A percentile compares a stretch with the other conserved stretches of the same genome.
phyloP scores from a whole-genome alignment of 306 rosid genomes.

The Mimosa bimucronata region DNA sequence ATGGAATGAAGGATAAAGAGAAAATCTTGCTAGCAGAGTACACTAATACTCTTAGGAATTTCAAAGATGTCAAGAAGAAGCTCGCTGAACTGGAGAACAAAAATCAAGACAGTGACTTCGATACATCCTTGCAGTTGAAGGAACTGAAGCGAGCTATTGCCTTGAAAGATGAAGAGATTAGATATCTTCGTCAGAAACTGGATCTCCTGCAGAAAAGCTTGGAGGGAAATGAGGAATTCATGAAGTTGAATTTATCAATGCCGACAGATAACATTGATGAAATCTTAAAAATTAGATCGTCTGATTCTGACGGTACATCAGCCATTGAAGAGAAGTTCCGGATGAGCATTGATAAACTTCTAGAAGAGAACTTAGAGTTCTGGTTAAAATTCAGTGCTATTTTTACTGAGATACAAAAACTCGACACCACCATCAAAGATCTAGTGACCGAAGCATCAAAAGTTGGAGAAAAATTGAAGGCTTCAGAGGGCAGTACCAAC shows the following conservation, averaged over 20 bases:
- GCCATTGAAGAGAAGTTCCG: constrained; percentile 67
- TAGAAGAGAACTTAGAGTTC: constrained; percentile 82
- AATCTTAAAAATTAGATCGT: not conserved
- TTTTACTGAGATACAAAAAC: constrained; percentile 64
- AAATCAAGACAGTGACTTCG: constrained; percentile 45
- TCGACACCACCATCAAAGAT: constrained; percentile 61
- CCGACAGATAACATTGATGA: constrained; percentile 10
- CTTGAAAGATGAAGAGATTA: constrained; percentile 76
- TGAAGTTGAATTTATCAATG: constrained; percentile 31
- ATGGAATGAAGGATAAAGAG: constrained; percentile 66
- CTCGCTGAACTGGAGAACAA: constrained; percentile 57
- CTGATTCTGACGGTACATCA: constrained; percentile 38
- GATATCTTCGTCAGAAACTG: constrained; percentile 67
- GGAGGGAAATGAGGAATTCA: constrained; percentile 44
- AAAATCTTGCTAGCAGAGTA: constrained; percentile 60
- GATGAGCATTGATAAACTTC: constrained; percentile 64
- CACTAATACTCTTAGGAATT: constrained; percentile 63
- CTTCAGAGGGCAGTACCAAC: constrained; percentile 51
- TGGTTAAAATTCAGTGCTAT: constrained; percentile 77
- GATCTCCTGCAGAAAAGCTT: constrained; percentile 55
- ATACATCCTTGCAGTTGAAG: constrained; percentile 59
- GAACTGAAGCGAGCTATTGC: constrained; percentile 61
- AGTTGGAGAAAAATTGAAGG: constrained; percentile 52
- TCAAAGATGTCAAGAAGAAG: constrained; percentile 63
- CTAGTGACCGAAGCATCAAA: constrained; percentile 52